Conservation (phyloP, 495 filamentous ascomycete species). For the Hypoxylon perforatum region DNA sequence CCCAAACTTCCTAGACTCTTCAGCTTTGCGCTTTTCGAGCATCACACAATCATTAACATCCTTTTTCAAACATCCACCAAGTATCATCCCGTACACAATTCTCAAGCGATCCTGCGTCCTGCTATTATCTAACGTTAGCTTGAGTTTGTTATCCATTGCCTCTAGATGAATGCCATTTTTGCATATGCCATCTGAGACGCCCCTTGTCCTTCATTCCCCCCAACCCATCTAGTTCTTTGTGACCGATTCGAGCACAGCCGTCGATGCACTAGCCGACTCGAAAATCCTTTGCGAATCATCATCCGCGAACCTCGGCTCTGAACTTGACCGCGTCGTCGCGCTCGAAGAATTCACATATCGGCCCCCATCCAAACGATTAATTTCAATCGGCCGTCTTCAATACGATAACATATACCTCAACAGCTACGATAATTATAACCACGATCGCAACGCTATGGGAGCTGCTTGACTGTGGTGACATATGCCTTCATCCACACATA, state of each 20-base stretch:
- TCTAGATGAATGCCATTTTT: conserved; percentile 26
- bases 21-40: conserved; percentile 37
- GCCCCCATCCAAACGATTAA: conserved; percentile 1
- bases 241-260: conserved; percentile 7
- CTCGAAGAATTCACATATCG: conserved; percentile 6
- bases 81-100: neutral
- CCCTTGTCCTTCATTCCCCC: conserved; percentile 18
- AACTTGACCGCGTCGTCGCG: conserved; percentile 1
- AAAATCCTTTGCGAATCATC: no score
- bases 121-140: conserved; percentile 3
- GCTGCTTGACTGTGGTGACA: neutral
- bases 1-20: conserved; percentile 25
- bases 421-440: neutral
- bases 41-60: neutral
- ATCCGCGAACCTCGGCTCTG: conserved; percentile 3
- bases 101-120: conserved; percentile 1
- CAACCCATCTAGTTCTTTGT: neutral
- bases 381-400: neutral
- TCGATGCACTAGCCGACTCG: conserved; percentile 6
- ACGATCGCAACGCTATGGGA: neutral
- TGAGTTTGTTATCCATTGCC: conserved; percentile 8
- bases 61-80: conserved; percentile 7
- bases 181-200: conserved; percentile 13
- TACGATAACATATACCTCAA: neutral
- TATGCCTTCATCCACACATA: conserved; percentile 21